Percentiles rank a stretch among this genome's conserved stretches.
phyloP scores from a whole-genome alignment of 805 yeast species.

The Zygosaccharomyces pseudorouxii region DNA sequence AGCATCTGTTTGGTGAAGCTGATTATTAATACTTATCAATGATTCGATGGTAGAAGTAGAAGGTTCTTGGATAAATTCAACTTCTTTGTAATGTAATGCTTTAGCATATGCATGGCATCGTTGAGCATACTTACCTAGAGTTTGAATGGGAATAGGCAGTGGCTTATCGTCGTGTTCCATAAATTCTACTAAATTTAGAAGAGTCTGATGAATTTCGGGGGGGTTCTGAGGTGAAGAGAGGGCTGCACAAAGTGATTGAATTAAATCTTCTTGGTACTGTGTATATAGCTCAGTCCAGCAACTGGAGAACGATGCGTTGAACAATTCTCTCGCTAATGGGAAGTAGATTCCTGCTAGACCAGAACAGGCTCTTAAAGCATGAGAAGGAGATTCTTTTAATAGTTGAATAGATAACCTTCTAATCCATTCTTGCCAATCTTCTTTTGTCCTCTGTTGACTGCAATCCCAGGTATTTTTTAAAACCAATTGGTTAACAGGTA shows the following conservation, averaged over 20 bases:
- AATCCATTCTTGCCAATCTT: constrained; percentile 99
- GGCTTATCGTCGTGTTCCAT: constrained; percentile 98
- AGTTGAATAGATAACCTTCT: constrained; percentile 79
- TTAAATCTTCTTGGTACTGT: constrained; percentile 83
- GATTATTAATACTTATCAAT: constrained; percentile 86
- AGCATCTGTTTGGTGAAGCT: constrained; percentile 93
- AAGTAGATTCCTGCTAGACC: constrained; percentile 80
- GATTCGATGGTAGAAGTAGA: constrained; percentile 89
- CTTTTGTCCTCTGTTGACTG: constrained; percentile 79
- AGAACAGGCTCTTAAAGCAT: constrained; percentile 89
- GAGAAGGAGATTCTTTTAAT: constrained; percentile 89
- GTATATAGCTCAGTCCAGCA: constrained; percentile 93
- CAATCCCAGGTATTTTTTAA: constrained; percentile 90
- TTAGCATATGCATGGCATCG: constrained; percentile 97
- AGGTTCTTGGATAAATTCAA: constrained; percentile 91
- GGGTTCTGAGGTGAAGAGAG: constrained; percentile 87
- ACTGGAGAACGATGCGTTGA: constrained; percentile 91
- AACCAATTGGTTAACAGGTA: constrained; percentile 61
- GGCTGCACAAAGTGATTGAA: constrained; percentile 80
- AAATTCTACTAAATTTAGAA: constrained; percentile 86
- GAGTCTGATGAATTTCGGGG: constrained; percentile 89
- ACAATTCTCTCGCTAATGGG: constrained; percentile 83
- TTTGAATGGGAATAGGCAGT: constrained; percentile 83
- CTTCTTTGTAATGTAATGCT: constrained; percentile 91
- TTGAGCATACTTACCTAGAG: constrained; percentile 88